Evolutionary conservation across 2,329 filamentous ascomycete genomes (phyloP).

Genomic region (Epichloe glyceriae): DNA sequence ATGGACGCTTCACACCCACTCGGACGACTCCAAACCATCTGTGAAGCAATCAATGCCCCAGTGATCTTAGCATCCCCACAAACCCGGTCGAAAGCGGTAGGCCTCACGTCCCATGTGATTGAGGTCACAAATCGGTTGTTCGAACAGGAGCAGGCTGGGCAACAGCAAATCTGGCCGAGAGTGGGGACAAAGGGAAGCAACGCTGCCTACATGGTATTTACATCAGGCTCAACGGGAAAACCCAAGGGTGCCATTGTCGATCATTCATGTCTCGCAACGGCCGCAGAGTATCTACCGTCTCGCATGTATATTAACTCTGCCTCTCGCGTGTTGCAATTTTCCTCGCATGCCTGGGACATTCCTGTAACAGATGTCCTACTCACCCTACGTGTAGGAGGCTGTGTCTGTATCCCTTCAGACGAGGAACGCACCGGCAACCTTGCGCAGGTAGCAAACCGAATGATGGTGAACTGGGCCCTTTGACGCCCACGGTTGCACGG

Average conservation of each 20-base stretch:
- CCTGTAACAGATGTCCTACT: constrained; percentile 6
- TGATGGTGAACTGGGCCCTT: not conserved
- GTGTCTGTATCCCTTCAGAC: constrained; percentile 10
- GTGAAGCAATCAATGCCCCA: not conserved
- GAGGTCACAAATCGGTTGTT: not conserved
- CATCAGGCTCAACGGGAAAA: constrained; percentile 10
- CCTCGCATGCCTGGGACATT: constrained; percentile 2
- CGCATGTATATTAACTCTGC: not conserved
- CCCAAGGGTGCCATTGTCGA: constrained; percentile 13
- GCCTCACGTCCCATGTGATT: not conserved
- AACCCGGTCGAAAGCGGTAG: not conserved
- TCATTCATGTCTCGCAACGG: constrained; percentile 7
- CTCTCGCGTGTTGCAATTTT: constrained; percentile 6
- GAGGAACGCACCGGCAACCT: constrained; percentile 9
- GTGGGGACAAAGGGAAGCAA: not conserved
- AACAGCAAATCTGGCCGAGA: not conserved
- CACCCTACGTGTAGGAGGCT: constrained; percentile 9
- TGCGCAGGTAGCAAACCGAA: not conserved
- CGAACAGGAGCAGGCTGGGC: not conserved
- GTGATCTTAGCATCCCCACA: not conserved
- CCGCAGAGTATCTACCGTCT: not conserved
- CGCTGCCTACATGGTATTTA: constrained; percentile 11
- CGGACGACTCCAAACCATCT: not conserved
- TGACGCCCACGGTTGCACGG: constrained; percentile 1
- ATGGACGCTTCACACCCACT: not conserved